phyloP scores from a whole-genome alignment of 2,329 filamentous ascomycete genomes.

The Trichophyton benhamiae region DNA sequence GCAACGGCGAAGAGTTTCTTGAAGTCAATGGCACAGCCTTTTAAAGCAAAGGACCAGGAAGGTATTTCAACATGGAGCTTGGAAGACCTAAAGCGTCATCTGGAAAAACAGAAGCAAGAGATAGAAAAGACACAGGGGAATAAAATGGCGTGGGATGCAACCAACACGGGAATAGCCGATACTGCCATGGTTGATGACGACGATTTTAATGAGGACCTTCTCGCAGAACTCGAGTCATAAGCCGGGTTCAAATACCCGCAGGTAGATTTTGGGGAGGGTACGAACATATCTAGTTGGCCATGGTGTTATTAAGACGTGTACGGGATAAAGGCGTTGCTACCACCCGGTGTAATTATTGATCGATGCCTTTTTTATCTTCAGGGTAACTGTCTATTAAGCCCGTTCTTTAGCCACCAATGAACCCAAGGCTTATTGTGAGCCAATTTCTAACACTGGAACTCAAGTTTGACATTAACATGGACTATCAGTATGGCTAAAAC shows the following conservation, averaged over 20 bases:
- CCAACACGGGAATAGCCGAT: neutral
- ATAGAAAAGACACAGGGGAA: slow-evolving; percentile 54
- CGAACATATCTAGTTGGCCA: neutral
- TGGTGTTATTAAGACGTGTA: neutral
- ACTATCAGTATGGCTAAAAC: neutral
- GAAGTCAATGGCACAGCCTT: slow-evolving; percentile 82
- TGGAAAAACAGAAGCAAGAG: slow-evolving; percentile 56
- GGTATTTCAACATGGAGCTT: slow-evolving; percentile 88
- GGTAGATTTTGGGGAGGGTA: neutral
- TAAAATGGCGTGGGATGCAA: slow-evolving; percentile 23
- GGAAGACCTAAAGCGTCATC: slow-evolving; percentile 60
- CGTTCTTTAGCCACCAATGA: too few relatives aligned
- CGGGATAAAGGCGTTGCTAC: neutral
- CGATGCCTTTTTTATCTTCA: too few relatives aligned
- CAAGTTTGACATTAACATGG: neutral
- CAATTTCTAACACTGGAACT: neutral
- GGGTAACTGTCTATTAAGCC: too few relatives aligned
- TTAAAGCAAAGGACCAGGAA: slow-evolving; percentile 69
- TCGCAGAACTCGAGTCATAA: slow-evolving; percentile 19
- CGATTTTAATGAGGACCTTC: slow-evolving; percentile 32
- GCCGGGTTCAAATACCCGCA: neutral
- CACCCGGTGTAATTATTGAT: neutral
- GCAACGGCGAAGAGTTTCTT: slow-evolving; percentile 81
- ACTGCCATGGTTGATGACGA: slow-evolving; percentile 18
- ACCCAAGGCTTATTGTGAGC: too few relatives aligned